Evolutionary conservation across 768 basidiomycete species (phyloP).

Genomic region (Agaricus sinodeliciosus): DNA sequence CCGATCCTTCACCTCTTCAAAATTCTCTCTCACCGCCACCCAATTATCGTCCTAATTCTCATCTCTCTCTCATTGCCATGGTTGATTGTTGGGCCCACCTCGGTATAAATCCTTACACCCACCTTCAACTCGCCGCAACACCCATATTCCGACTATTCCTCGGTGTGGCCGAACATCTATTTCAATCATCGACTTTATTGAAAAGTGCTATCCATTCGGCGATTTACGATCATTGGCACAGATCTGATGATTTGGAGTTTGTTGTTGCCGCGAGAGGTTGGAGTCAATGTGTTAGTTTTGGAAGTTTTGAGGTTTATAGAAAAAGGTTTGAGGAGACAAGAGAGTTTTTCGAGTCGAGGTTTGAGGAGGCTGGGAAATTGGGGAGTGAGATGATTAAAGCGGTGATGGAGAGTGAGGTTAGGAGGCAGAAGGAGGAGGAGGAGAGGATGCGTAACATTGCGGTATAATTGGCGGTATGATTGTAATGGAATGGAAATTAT

Average conservation of each 20-base stretch:
- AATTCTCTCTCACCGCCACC: slow-evolving; percentile 30
- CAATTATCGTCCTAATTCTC: slow-evolving; percentile 67
- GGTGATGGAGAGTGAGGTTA: slow-evolving; percentile 57
- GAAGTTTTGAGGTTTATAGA: slow-evolving; percentile 84
- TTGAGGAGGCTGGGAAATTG: slow-evolving; percentile 77
- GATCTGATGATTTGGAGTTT: slow-evolving; percentile 91
- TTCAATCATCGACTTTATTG: slow-evolving; percentile 60
- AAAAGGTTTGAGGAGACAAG: slow-evolving; percentile 75
- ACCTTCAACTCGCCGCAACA: slow-evolving; percentile 90
- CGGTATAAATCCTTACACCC: slow-evolving; percentile 80
- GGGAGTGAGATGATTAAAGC: slow-evolving; percentile 89
- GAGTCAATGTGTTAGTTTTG: slow-evolving; percentile 93
- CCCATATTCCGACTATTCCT: slow-evolving; percentile 96
- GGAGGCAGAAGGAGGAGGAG: slow-evolving; percentile 30
- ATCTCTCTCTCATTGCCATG: slow-evolving; percentile 93
- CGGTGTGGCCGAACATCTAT: slow-evolving; percentile 94
- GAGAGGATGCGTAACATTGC: background rate
- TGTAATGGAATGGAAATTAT: too few species aligned
- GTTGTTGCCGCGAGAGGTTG: slow-evolving; percentile 90
- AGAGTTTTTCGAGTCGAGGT: slow-evolving; percentile 78
- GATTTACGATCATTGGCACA: slow-evolving; percentile 68
- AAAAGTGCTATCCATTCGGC: slow-evolving; percentile 70
- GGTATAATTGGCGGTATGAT: too few species aligned
- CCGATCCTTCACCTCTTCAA: slow-evolving; percentile 9
- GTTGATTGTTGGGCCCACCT: slow-evolving; percentile 96